Evolutionary conservation across 306 rosid genomes (phyloP).

Genomic region (Styphnolobium japonicum): DNA sequence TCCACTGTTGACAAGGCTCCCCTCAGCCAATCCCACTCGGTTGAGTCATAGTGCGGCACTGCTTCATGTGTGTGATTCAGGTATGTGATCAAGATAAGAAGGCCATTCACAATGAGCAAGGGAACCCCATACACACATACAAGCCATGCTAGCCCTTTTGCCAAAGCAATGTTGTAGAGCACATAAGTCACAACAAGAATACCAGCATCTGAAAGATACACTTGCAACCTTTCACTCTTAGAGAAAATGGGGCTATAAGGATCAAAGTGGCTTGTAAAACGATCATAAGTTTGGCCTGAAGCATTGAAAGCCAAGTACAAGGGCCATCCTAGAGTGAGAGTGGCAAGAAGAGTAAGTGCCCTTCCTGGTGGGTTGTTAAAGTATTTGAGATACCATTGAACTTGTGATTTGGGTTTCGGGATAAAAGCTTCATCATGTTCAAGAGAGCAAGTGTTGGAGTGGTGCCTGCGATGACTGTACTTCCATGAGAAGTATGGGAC

Average conservation of each 20-base stretch:
- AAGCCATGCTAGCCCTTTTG: constrained; percentile 35
- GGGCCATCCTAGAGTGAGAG: constrained; percentile 49
- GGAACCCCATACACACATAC: constrained; percentile 35
- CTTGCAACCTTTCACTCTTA: constrained; percentile 25
- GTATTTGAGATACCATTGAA: constrained; percentile 36
- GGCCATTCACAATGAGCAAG: constrained; percentile 26
- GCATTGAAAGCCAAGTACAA: constrained; percentile 47
- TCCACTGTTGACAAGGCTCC: constrained; percentile 50
- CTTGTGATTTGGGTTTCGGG: constrained; percentile 33
- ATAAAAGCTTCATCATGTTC: constrained; percentile 51
- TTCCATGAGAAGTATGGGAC: constrained; percentile 56
- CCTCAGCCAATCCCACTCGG: constrained; percentile 58
- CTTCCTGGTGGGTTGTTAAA: constrained; percentile 45
- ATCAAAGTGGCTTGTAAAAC: constrained; percentile 47
- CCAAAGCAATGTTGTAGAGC: constrained; percentile 17
- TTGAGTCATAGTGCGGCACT: constrained; percentile 43
- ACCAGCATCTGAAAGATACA: constrained; percentile 35
- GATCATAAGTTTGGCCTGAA: constrained; percentile 34
- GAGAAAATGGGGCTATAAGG: constrained; percentile 46
- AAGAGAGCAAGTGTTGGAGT: constrained; percentile 48
- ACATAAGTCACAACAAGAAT: not conserved
- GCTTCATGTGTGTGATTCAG: constrained; percentile 54
- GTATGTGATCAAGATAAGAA: constrained; percentile 37
- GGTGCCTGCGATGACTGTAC: constrained; percentile 48
- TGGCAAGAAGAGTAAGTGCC: not conserved